Conservation (phyloP, 805 yeast species). For the Candida adriatica region DNA sequence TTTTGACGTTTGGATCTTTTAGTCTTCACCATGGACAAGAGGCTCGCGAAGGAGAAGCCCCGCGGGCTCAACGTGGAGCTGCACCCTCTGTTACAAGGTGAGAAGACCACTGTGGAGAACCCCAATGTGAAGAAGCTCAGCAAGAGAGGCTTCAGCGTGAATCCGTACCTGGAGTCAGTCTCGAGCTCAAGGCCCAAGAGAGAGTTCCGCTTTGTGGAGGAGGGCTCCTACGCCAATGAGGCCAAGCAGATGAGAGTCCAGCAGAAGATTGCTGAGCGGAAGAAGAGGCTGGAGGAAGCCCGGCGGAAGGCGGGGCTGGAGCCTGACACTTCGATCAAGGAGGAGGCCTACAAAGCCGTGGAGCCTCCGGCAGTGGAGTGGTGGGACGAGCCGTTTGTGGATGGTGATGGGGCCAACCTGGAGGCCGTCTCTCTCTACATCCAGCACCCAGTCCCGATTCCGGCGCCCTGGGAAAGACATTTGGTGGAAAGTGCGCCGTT, state of each 20-base stretch:
- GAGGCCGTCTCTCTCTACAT: slow-evolving; percentile 57
- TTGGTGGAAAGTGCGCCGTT: slow-evolving; percentile 39
- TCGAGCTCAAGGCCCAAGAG: slow-evolving; percentile 24
- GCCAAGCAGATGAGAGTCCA: slow-evolving; percentile 38
- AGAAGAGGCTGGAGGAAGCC: slow-evolving; percentile 26
- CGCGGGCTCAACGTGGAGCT: slow-evolving; percentile 23
- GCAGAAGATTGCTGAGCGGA: slow-evolving; percentile 29
- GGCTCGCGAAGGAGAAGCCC: too few species aligned
- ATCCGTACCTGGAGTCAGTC: slow-evolving; percentile 28
- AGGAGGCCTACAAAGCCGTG: slow-evolving; percentile 40
- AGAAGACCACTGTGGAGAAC: slow-evolving; percentile 12
- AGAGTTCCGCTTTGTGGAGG: slow-evolving; percentile 45
- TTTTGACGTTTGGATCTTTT: too few species aligned
- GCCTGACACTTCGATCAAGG: slow-evolving; percentile 50
- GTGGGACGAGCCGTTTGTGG: slow-evolving; percentile 75
- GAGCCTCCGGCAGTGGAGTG: slow-evolving; percentile 70
- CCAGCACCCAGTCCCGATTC: slow-evolving; percentile 73
- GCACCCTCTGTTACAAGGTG: slow-evolving; percentile 25
- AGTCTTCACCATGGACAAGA: too few species aligned
- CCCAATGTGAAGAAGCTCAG: slow-evolving; percentile 19
- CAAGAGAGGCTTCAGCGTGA: slow-evolving; percentile 23
- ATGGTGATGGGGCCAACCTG: slow-evolving; percentile 29
- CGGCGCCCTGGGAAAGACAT: slow-evolving; percentile 50
- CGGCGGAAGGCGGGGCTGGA: slow-evolving; percentile 35
- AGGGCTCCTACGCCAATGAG: slow-evolving; percentile 53